Percentiles rank a stretch among this genome's conserved stretches.
phyloP scores from a whole-genome alignment of 2,329 filamentous ascomycete genomes.

The Paecilomyces sp. region DNA sequence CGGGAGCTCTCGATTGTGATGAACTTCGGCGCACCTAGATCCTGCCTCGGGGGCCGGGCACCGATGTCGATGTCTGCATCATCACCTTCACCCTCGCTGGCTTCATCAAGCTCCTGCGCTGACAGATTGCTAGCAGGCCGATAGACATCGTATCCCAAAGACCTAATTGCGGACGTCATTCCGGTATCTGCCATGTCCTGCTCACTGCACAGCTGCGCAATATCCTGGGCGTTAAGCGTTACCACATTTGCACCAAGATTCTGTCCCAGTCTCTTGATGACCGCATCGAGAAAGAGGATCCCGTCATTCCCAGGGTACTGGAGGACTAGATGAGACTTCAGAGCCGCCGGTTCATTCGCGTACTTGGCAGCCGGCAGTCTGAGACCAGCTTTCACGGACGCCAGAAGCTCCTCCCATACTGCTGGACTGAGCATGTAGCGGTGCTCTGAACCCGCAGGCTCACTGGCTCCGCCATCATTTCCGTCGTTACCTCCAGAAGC shows the following conservation, averaged over 20 bases:
- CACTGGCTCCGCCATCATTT: conserved; percentile 12
- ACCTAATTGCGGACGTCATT: conserved; percentile 27
- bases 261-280: conserved; percentile 58
- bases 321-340: conserved; percentile 52
- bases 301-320: conserved; percentile 53
- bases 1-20: conserved; percentile 27
- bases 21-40: conserved; percentile 18
- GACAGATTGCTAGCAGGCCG: conserved; percentile 21
- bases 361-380: conserved; percentile 32
- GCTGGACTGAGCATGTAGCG: conserved; percentile 34
- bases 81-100: conserved; percentile 40
- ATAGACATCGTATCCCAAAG: conserved; percentile 52
- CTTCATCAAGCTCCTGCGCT: conserved; percentile 35
- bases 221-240: conserved; percentile 40
- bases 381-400: conserved; percentile 46
- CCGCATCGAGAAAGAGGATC: conserved; percentile 48
- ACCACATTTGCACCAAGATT: conserved; percentile 43
- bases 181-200: conserved; percentile 31
- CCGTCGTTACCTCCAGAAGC: conserved; percentile 19
- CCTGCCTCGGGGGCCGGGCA: conserved; percentile 10
- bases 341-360: conserved; percentile 40
- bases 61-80: conserved; percentile 28
- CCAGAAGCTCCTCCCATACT: conserved; percentile 43
- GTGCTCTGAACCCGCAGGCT: conserved; percentile 11
- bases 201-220: conserved; percentile 37